Evolutionary conservation across 2,329 filamentous ascomycete genomes (phyloP), one percentile per base, ranked within the genome.

Genomic region (Colletotrichum lupini): DNA sequence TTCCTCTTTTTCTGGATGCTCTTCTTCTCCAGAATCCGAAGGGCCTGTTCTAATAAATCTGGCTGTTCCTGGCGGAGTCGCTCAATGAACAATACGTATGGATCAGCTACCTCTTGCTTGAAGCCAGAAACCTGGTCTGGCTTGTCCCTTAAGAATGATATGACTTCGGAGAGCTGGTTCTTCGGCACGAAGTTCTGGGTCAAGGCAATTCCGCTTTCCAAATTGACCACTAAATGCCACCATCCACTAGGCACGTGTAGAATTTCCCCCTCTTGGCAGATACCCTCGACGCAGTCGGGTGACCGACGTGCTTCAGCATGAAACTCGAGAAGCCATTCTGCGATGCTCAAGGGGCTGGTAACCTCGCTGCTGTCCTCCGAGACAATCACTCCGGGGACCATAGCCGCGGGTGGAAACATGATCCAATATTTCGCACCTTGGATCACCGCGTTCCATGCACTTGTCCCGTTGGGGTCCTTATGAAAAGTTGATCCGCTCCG

Each of bases 401-500:
- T 87, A 0, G 91, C 89, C 0, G 91, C 91, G 0, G 94, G 93
- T 0, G 95, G 95, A 79, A 98, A 98, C 95, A 98, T 97, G 81
- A 98, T 96, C 96, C 97, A 98, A 86, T 98, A 98, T 80, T 98
- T 98, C 42, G 92, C 91, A 5, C 96, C 97, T 72, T 93, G 91
- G 32, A 98, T 86, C 16, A 98, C 94, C 1, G 95, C 96, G 80
- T 98, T 98, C 97, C 96, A 98, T 0, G 97, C 96, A 77, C 92
- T 93, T 22, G 91, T 92, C 22, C 83, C 92, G 77, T 92, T 93
- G 26, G 91, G 91, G 74, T 93, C 91, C 80, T 98, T 98, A 85
- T 98, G 96, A 80, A 98, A 98, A 5, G 95, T 98, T 76, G 94
- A 97, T 35, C 96, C 96, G 79, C 94, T 97, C 71, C 95, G 88